phyloP scores from a whole-genome alignment of 2,329 filamentous ascomycete genomes.

The Myrmaecium sp. region DNA sequence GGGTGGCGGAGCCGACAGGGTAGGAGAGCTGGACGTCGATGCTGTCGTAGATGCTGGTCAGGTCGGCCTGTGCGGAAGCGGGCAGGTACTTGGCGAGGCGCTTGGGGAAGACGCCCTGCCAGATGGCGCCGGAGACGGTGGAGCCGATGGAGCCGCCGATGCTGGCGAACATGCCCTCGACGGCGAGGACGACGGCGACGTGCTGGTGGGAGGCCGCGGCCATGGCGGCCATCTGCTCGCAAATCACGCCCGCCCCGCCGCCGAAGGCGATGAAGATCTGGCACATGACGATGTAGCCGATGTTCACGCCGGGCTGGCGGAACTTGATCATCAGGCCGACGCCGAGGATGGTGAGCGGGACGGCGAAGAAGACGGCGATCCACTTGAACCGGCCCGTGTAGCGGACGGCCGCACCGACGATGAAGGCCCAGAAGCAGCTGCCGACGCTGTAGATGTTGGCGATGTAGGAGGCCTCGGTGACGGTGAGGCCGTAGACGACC shows the following conservation, averaged over 20 bases:
- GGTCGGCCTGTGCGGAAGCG: conserved; percentile 12
- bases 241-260: conserved; percentile 11
- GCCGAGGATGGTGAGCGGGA: conserved; percentile 15
- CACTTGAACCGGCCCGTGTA: conserved; percentile 7
- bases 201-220: conserved; percentile 31
- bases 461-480: conserved; percentile 11
- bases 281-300: conserved; percentile 15
- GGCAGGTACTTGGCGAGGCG: conserved; percentile 31
- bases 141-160: conserved; percentile 26
- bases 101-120: conserved; percentile 38
- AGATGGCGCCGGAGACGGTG: conserved; percentile 44
- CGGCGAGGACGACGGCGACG: conserved; percentile 42
- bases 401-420: conserved; percentile 6
- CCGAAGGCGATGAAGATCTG: conserved; percentile 15
- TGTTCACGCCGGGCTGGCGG: conserved; percentile 10
- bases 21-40: conserved; percentile 38
- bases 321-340: conserved; percentile 15
- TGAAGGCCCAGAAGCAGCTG: conserved; percentile 11
- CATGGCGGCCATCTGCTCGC: conserved; percentile 3
- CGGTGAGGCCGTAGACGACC: conserved; percentile 11
- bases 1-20: conserved; percentile 27
- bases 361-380: conserved; percentile 3
- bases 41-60: conserved; percentile 32
- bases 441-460: conserved; percentile 12
- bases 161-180: conserved; percentile 40